Evolutionary conservation across 345 rosid species (phyloP), one percentile per base, ranked within the genome.

Genomic region (Dipteronia dyeriana): DNA sequence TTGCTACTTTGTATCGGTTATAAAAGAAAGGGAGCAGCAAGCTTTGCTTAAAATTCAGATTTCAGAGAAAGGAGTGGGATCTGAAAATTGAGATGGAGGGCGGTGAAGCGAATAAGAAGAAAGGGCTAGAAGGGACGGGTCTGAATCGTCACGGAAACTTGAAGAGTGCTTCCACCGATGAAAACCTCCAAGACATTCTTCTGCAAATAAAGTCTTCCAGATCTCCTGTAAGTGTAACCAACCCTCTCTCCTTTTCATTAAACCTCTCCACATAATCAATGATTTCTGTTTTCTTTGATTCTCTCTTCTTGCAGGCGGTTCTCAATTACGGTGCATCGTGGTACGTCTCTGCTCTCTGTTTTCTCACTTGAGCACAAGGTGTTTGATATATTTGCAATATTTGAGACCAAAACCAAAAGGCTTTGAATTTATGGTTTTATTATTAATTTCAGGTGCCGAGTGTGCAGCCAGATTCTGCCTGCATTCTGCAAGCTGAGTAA

Each of bases 391-490:
- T 31, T 41, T 41, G 45, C 9, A 41, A 6, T 6, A 51, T 31
- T 31, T 31, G 34, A 31, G 34, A 31, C 38, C 38, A 34, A 34
- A 34, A 34, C 38, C 38, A 34, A 4, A 34, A 34, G 38, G 0
- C 38, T 34, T 34, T 34, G 38, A 56, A 19, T 56, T 56, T 9
- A n/a, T 56, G 61, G 61, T 56, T 49, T 53, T 16, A 7, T 53
- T 53, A 9, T 2, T 53, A 3, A 53, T 12, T 53, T 79, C 88
- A 96, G 99, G 98, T 94, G 97, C 77, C 79, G 91, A 19, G 93
- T 91, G 41, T 94, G 99, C 70, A 90, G 88, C 85, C 97, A 93
- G 85, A 91, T 90, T 29, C 81, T 92, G 3, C 98, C 97, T 10
- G 82, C 91, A 11, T 95, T 95, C 85, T 84, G 86, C 85, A 65